phyloP scores from a whole-genome alignment of 225 moss, liverwort and hornwort species.

The Bryum argenteum region DNA sequence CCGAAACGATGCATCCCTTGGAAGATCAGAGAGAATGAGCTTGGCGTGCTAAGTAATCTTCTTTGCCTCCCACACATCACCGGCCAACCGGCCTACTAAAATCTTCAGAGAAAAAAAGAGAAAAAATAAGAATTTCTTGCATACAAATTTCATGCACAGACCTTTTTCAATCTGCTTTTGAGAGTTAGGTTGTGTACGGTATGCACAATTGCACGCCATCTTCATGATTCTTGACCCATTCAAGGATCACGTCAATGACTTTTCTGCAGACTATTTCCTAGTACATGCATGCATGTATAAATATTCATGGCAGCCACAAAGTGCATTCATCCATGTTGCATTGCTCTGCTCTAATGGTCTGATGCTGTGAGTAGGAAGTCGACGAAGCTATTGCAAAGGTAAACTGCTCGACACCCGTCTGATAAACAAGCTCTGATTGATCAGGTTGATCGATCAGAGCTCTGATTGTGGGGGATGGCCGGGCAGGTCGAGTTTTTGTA shows the following conservation, averaged over 20 bases:
- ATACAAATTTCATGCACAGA: not conserved
- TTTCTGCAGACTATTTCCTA: conserved; percentile 36
- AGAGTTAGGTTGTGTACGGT: conserved; percentile 4
- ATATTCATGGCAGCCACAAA: conserved; percentile 7
- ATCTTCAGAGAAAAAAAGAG: too few species aligned
- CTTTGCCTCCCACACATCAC: not conserved
- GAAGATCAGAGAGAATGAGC: not conserved
- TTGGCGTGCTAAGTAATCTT: not conserved
- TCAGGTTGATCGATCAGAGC: too few species aligned
- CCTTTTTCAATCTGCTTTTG: not conserved
- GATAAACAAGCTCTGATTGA: too few species aligned
- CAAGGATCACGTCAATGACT: conserved; percentile 26
- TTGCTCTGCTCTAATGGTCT: too few species aligned
- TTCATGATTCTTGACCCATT: conserved; percentile 28
- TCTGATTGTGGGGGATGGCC: not conserved
- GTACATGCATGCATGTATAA: conserved; percentile 12
- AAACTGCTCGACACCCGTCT: too few species aligned
- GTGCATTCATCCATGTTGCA: too few species aligned
- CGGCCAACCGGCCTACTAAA: conserved; percentile 19
- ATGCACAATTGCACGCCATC: conserved; percentile 19
- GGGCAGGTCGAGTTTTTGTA: conserved; percentile 23
- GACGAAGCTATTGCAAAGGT: too few species aligned
- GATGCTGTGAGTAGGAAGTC: too few species aligned
- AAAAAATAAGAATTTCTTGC: too few species aligned
- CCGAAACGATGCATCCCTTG: conserved; percentile 26